phyloP scores from a whole-genome alignment of 768 basidiomycete species.

The Auricularia sp. region DNA sequence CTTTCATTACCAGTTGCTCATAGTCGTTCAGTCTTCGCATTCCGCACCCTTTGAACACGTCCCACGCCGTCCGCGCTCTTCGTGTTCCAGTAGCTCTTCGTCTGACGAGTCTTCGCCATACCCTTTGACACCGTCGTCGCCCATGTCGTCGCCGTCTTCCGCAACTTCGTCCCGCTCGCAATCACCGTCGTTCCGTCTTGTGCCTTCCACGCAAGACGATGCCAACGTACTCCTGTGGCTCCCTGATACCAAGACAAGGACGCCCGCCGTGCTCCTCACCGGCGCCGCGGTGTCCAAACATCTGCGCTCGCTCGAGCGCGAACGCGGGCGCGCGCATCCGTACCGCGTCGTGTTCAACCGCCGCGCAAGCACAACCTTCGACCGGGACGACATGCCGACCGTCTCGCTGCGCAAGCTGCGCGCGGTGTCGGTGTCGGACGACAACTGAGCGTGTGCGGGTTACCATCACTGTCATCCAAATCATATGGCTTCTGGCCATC shows the following conservation, averaged over 20 bases:
- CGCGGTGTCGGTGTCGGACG: not conserved
- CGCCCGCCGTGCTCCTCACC: not conserved
- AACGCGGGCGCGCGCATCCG: slow-evolving; percentile 1
- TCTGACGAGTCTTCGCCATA: not conserved
- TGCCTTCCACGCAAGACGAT: not conserved
- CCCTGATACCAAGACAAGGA: not conserved
- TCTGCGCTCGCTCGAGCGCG: not conserved
- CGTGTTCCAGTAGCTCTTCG: not conserved
- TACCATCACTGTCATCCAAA: no score
- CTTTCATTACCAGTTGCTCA: not conserved
- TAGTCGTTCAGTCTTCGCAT: not conserved
- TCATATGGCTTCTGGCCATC: no score
- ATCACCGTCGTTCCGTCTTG: not conserved
- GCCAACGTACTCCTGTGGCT: slow-evolving; percentile 1
- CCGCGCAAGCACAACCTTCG: not conserved
- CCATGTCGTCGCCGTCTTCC: not conserved
- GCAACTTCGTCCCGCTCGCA: not conserved
- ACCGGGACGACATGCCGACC: not conserved
- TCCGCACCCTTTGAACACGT: not conserved
- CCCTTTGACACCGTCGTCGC: not conserved
- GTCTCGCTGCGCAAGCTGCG: not conserved
- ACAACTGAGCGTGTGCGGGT: not conserved
- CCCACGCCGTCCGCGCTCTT: not conserved
- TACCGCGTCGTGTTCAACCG: slow-evolving; percentile 2
- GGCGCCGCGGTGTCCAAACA: slow-evolving; percentile 1